Evolutionary conservation across 2,329 filamentous ascomycete genomes (phyloP).

Genomic region (Mycogone perniciosa): DNA sequence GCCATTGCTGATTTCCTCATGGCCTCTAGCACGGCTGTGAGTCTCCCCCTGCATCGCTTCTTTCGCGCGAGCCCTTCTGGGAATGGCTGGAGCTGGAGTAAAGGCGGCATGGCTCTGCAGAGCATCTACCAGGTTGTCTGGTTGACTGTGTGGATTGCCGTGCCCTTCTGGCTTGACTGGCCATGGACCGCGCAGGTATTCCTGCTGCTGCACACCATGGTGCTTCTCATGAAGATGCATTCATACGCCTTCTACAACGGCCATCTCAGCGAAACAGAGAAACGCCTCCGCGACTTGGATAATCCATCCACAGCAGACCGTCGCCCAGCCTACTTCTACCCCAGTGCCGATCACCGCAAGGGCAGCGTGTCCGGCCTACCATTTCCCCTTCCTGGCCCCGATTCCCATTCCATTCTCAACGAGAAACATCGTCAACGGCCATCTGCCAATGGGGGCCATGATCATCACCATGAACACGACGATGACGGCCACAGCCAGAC

Average conservation of each 20-base stretch:
- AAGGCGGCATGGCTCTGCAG: slow-evolving; percentile 74
- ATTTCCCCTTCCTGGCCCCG: slow-evolving; percentile 10
- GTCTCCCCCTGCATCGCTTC: slow-evolving; percentile 65
- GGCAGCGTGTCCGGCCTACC: slow-evolving; percentile 32
- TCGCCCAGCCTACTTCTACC: slow-evolving; percentile 71
- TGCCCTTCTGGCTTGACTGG: slow-evolving; percentile 83
- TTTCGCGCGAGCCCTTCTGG: slow-evolving; percentile 49
- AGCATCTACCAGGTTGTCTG: slow-evolving; percentile 74
- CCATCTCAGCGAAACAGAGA: slow-evolving; percentile 81
- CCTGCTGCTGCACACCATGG: slow-evolving; percentile 82
- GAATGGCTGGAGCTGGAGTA: slow-evolving; percentile 62
- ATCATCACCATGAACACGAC: slow-evolving; percentile 22
- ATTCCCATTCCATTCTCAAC: background rate
- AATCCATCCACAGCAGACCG: slow-evolving; percentile 58
- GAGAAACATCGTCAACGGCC: slow-evolving; percentile 14
- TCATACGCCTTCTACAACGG: slow-evolving; percentile 98
- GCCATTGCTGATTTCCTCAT: slow-evolving; percentile 78
- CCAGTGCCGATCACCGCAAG: slow-evolving; percentile 47
- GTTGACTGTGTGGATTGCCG: slow-evolving; percentile 75
- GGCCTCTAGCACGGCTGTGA: slow-evolving; percentile 67
- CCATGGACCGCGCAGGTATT: slow-evolving; percentile 98
- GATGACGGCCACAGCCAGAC: slow-evolving; percentile 11
- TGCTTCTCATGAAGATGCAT: slow-evolving; percentile 98
- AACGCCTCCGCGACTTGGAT: slow-evolving; percentile 74
- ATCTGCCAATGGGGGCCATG: background rate